These are phyloP conservation scores for Pseudotulostoma volvatum DNA, from an alignment of 495 filamentous ascomycete species.

Conservation along the genomic window DNA sequence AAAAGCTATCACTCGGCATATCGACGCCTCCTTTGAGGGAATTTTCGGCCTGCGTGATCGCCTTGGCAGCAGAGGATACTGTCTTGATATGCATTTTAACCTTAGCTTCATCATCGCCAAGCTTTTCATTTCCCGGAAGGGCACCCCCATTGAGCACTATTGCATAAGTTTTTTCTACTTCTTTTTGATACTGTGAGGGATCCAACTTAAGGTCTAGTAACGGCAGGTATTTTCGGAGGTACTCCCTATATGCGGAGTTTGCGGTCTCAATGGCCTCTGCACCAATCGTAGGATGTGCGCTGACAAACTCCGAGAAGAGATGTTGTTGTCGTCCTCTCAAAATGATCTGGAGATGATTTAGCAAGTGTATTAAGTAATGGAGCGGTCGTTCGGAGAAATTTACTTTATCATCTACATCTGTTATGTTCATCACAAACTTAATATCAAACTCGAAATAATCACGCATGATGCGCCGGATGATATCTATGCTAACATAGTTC, in stretches of 20 bases:
- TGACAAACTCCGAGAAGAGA: conserved; percentile 42
- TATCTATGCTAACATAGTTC: conserved; percentile 91
- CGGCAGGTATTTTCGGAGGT: conserved; percentile 63
- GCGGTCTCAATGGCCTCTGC: conserved; percentile 37
- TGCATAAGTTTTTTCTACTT: conserved; percentile 45
- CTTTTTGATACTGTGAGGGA: conserved; percentile 31
- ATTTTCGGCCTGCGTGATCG: conserved; percentile 29
- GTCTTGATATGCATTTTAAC: conserved; percentile 87
- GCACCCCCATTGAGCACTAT: conserved; percentile 34
- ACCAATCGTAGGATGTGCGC: conserved; percentile 29
- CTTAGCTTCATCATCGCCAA: conserved; percentile 67
- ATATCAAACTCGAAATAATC: conserved; percentile 80
- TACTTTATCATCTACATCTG: conserved; percentile 86
- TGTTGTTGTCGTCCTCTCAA: conserved; percentile 64
- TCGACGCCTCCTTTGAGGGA: conserved; percentile 11
- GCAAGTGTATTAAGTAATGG: neutral
- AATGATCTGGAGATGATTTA: conserved; percentile 48
- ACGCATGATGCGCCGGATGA: conserved; percentile 69
- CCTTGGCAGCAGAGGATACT: conserved; percentile 41
- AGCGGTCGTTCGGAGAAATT: neutral
- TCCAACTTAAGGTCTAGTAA: conserved; percentile 30
- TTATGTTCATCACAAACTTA: conserved; percentile 92
- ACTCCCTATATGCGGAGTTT: conserved; percentile 50
- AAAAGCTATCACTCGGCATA: conserved; percentile 41
- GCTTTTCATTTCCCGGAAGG: conserved; percentile 43